These are phyloP conservation scores for Ophiostoma australiae DNA, from an alignment of 2,329 filamentous ascomycete genomes.

Conservation along the genomic window DNA sequence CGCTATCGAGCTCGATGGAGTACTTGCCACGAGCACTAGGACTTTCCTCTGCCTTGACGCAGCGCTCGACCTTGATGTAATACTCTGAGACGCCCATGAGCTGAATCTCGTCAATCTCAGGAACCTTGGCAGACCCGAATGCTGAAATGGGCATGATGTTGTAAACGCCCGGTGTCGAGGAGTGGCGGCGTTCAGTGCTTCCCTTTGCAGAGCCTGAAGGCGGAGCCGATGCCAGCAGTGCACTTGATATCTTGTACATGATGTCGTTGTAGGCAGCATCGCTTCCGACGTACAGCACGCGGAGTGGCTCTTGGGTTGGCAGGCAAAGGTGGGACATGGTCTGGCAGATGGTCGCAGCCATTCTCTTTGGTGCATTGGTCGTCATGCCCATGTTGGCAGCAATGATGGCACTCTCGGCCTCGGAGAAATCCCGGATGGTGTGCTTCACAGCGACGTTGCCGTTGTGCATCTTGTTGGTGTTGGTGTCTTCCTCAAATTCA, in stretches of 20 bases:
- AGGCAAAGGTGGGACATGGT: constrained; percentile 46
- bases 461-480: constrained; percentile 34
- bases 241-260: constrained; percentile 46
- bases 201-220: background rate
- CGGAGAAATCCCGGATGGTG: constrained; percentile 41
- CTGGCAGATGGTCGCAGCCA: constrained; percentile 44
- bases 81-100: constrained; percentile 48
- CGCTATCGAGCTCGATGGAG: constrained; percentile 40
- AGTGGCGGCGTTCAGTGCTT: constrained; percentile 5
- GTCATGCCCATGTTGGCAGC: constrained; percentile 34
- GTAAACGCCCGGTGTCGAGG: constrained; percentile 35
- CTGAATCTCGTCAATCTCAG: constrained; percentile 42
- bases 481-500: constrained; percentile 46
- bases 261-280: constrained; percentile 39
- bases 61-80: constrained; percentile 49
- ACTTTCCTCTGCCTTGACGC: constrained; percentile 38
- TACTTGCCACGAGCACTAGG: constrained; percentile 32
- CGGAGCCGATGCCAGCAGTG: constrained; percentile 41
- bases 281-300: constrained; percentile 47
- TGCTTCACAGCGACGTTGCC: constrained; percentile 44
- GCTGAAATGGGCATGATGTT: constrained; percentile 49
- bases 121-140: constrained; percentile 43
- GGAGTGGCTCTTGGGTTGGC: constrained; percentile 43
- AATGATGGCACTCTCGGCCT: constrained; percentile 38
- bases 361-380: constrained; percentile 34